Conservation (phyloP, 1,139 yeast genomes). For the Saccharomycopsis hybrid region DNA sequence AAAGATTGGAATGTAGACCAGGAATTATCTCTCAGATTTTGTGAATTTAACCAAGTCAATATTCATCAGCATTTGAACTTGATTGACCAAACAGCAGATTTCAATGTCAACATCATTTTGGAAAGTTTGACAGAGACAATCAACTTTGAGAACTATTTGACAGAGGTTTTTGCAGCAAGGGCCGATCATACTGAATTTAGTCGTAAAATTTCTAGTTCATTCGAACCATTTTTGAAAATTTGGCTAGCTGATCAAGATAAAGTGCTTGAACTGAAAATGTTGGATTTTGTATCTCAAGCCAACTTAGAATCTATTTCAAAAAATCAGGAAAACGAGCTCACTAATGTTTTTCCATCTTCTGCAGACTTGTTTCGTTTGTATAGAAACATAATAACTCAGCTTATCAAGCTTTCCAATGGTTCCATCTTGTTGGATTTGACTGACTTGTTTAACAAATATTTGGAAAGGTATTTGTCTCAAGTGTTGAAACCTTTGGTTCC, state of each 20-base stretch:
- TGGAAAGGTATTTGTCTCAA: constrained; percentile 55
- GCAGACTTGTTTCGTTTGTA: constrained; percentile 79
- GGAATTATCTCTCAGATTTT: constrained; percentile 55
- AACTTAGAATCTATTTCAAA: constrained; percentile 4
- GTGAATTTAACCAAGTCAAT: constrained; percentile 65
- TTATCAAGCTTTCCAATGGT: constrained; percentile 69
- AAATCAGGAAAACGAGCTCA: constrained; percentile 30
- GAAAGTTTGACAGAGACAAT: constrained; percentile 54
- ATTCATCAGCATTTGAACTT: constrained; percentile 40
- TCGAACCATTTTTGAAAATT: constrained; percentile 74
- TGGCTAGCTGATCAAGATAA: constrained; percentile 90
- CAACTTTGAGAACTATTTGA: constrained; percentile 74
- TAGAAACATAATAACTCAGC: constrained; percentile 65
- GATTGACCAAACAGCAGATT: constrained; percentile 24
- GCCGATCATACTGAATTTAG: constrained; percentile 22
- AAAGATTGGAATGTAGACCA: constrained; percentile 63
- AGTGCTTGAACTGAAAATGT: constrained; percentile 51
- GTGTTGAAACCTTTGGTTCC: constrained; percentile 60
- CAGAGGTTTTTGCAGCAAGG: constrained; percentile 42
- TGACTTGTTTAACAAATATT: constrained; percentile 58
- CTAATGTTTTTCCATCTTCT: constrained; percentile 71
- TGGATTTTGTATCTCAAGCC: constrained; percentile 43
- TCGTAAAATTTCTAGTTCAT: constrained; percentile 59
- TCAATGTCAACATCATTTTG: constrained; percentile 54
- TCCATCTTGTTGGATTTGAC: constrained; percentile 60